Evolutionary conservation across 306 rosid species (phyloP).

Genomic region (Pterocarpus macrocarpus): DNA sequence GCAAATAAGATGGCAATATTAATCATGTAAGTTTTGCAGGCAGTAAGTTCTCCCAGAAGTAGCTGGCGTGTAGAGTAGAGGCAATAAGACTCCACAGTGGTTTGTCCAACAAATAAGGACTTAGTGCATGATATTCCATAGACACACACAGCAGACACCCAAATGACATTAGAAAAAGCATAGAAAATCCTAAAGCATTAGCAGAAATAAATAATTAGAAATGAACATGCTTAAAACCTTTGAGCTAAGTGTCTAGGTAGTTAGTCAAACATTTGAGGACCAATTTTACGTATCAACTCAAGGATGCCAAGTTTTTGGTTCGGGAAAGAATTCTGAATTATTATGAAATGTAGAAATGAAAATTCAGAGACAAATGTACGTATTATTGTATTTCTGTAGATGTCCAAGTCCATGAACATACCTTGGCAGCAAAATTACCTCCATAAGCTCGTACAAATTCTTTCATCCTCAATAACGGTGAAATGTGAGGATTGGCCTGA

Average conservation of each 20-base stretch:
- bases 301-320: background rate
- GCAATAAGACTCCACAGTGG: conserved; percentile 21
- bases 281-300: conserved; percentile 26
- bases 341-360: background rate
- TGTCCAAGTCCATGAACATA: conserved; percentile 47
- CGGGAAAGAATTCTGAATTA: too few relatives aligned
- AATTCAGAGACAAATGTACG: conserved; percentile 16
- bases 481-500: conserved; percentile 98
- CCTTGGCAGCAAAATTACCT: conserved; percentile 98
- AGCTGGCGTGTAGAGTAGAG: conserved; percentile 17
- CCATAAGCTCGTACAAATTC: conserved; percentile 88
- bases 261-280: conserved; percentile 28
- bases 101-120: background rate
- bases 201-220: conserved; percentile 10
- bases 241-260: conserved; percentile 2
- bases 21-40: conserved; percentile 31
- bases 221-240: background rate
- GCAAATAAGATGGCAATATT: conserved; percentile 8
- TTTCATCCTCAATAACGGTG: conserved; percentile 89
- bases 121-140: conserved; percentile 12
- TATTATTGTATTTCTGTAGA: background rate
- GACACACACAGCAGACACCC: background rate
- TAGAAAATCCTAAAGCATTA: conserved; percentile 13
- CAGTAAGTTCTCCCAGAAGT: background rate
- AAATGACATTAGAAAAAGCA: conserved; percentile 6